phyloP scores from a whole-genome alignment of 2,329 filamentous ascomycete species.

The Leptodontidium sp. region DNA sequence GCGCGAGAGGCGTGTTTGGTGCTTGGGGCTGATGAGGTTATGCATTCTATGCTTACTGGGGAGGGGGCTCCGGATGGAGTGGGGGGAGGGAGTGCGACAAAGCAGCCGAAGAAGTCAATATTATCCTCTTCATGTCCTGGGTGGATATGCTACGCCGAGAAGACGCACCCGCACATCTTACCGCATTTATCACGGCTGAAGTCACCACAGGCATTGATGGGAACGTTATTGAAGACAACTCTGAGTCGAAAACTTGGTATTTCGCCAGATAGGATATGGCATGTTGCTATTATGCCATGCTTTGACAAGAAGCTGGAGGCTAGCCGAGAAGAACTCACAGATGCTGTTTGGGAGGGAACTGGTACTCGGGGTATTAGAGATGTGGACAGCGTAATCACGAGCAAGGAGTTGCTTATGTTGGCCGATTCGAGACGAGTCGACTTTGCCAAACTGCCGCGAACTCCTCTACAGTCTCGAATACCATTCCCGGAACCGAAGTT shows the following conservation, averaged over 20 bases:
- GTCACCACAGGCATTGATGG: slow-evolving; percentile 90
- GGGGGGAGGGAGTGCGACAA: slow-evolving; percentile 13
- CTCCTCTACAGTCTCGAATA: slow-evolving; percentile 57
- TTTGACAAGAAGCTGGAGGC: slow-evolving; percentile 99
- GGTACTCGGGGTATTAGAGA: slow-evolving; percentile 73
- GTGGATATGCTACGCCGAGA: slow-evolving; percentile 99
- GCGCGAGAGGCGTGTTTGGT: slow-evolving; percentile 86
- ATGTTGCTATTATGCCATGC: slow-evolving; percentile 95
- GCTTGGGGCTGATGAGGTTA: slow-evolving; percentile 76
- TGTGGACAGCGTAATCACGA: slow-evolving; percentile 98
- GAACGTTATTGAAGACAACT: slow-evolving; percentile 88
- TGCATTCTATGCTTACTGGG: slow-evolving; percentile 48
- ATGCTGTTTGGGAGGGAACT: slow-evolving; percentile 72
- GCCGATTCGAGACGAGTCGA: slow-evolving; percentile 81
- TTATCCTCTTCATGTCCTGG: slow-evolving; percentile 93
- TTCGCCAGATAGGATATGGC: slow-evolving; percentile 85
- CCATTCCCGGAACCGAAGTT: slow-evolving; percentile 78
- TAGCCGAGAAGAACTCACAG: slow-evolving; percentile 89
- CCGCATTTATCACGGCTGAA: slow-evolving; percentile 92
- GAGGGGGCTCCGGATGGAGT: slow-evolving; percentile 24
- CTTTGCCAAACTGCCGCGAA: slow-evolving; percentile 75
- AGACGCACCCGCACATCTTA: slow-evolving; percentile 93
- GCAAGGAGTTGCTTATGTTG: slow-evolving; percentile 90
- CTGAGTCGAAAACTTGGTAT: slow-evolving; percentile 78
- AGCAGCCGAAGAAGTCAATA: slow-evolving; percentile 61